A percentile compares a stretch with the other conserved stretches of the same genome.
phyloP scores from a whole-genome alignment of 176 grass and related monocot species.

The Carex cristatella region DNA sequence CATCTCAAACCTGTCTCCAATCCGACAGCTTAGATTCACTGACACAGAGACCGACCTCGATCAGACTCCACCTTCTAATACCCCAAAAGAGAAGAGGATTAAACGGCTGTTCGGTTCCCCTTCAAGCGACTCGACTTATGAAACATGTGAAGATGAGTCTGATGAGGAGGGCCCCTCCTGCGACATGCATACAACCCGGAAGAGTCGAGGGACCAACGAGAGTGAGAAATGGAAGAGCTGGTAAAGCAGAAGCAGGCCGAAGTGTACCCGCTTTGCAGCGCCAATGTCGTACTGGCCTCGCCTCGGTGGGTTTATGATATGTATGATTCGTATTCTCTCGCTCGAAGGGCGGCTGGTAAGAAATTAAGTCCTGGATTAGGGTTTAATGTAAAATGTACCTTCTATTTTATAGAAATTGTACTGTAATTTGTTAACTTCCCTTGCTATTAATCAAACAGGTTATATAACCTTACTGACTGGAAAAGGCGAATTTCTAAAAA shows the following conservation, averaged over 20 bases:
- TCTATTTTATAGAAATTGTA: neutral
- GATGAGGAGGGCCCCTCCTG: slow-evolving; percentile 15
- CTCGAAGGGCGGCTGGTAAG: slow-evolving; percentile 72
- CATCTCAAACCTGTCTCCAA: slow-evolving; percentile 32
- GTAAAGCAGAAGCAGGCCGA: slow-evolving; percentile 26
- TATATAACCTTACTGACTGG: too few species aligned
- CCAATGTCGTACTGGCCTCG: slow-evolving; percentile 87
- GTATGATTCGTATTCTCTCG: slow-evolving; percentile 83
- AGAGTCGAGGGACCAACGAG: slow-evolving; percentile 1
- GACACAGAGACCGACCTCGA: slow-evolving; percentile 37
- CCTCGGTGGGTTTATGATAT: slow-evolving; percentile 90
- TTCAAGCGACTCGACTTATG: slow-evolving; percentile 39
- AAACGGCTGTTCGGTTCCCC: slow-evolving; percentile 35
- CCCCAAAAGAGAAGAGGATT: slow-evolving; percentile 34
- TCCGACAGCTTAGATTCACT: slow-evolving; percentile 32
- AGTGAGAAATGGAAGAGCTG: slow-evolving; percentile 35
- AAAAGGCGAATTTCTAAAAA: too few species aligned
- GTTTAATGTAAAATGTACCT: neutral
- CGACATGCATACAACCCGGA: neutral
- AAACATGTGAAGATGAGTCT: slow-evolving; percentile 19
- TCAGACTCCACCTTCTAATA: slow-evolving; percentile 25
- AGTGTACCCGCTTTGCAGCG: slow-evolving; percentile 20
- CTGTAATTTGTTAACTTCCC: neutral
- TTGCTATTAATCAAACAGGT: too few species aligned
- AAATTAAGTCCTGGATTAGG: slow-evolving; percentile 12